These are phyloP conservation scores for Komagataella pseudopastoris DNA, from an alignment of 805 yeast species.

Conservation along the genomic window DNA sequence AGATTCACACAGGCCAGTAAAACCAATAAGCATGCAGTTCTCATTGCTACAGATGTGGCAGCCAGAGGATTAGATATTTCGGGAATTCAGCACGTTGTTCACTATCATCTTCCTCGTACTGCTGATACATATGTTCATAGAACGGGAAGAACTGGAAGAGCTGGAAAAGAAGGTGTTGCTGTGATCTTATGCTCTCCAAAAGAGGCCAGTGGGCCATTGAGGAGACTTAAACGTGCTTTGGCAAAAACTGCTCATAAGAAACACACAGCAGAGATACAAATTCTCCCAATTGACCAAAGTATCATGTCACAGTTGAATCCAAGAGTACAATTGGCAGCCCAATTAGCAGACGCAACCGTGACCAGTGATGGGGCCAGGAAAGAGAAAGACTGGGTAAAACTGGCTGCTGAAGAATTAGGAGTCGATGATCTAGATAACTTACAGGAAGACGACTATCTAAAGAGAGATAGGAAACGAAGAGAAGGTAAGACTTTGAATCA, in stretches of 20 bases:
- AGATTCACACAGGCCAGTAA: slow-evolving; percentile 47
- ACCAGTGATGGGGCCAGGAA: slow-evolving; percentile 39
- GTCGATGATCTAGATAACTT: slow-evolving; percentile 56
- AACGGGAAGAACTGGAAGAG: slow-evolving; percentile 96
- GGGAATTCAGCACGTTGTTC: slow-evolving; percentile 73
- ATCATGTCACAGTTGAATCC: slow-evolving; percentile 57
- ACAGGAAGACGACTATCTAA: slow-evolving; percentile 57
- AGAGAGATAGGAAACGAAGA: slow-evolving; percentile 46
- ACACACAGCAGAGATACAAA: slow-evolving; percentile 33
- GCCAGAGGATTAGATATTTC: slow-evolving; percentile 97
- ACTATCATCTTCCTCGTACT: slow-evolving; percentile 61
- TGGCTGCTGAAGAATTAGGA: slow-evolving; percentile 91
- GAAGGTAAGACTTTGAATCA: slow-evolving; percentile 37
- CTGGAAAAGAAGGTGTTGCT: slow-evolving; percentile 70
- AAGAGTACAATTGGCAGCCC: slow-evolving; percentile 55
- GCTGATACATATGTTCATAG: slow-evolving; percentile 77
- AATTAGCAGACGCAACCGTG: slow-evolving; percentile 61
- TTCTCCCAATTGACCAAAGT: slow-evolving; percentile 67
- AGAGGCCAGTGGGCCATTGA: slow-evolving; percentile 81
- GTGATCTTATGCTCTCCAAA: slow-evolving; percentile 84
- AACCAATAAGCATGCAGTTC: slow-evolving; percentile 29
- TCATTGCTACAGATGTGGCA: slow-evolving; percentile 85
- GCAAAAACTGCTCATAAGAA: slow-evolving; percentile 6
- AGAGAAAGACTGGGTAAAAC: slow-evolving; percentile 69
- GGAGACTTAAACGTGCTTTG: slow-evolving; percentile 52